Conservation (phyloP, 169 alveolate genomes). For the Plasmodium gallinaceum region DNA sequence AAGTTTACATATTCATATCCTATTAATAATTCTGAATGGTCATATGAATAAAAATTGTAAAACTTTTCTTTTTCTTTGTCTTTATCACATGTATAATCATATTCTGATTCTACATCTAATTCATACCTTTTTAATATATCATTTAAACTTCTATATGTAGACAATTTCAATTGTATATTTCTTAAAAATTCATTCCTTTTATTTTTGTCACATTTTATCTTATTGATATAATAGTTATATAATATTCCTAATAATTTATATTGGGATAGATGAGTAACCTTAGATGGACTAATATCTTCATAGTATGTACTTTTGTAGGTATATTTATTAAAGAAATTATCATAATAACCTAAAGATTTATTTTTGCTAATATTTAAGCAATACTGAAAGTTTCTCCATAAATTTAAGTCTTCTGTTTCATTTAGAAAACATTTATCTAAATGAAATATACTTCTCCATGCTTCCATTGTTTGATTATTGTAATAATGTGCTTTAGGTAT, state of each 20-base stretch:
- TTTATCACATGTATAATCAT: not conserved
- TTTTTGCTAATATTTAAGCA: slow-evolving; percentile 76
- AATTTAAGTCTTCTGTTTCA: slow-evolving; percentile 63
- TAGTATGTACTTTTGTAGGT: slow-evolving; percentile 83
- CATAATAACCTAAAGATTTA: not conserved
- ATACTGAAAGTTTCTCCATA: slow-evolving; percentile 78
- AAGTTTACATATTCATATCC: slow-evolving; percentile 66
- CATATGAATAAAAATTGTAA: slow-evolving; percentile 40
- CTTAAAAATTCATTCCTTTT: slow-evolving; percentile 56
- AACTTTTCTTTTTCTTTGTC: not conserved
- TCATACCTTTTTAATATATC: not conserved
- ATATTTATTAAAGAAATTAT: slow-evolving; percentile 67
- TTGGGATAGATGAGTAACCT: slow-evolving; percentile 88
- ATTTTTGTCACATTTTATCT: slow-evolving; percentile 66
- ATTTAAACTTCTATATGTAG: slow-evolving; percentile 71
- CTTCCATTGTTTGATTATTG: slow-evolving; percentile 94
- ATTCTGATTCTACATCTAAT: not conserved
- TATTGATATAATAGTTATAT: slow-evolving; percentile 70
- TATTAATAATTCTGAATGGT: slow-evolving; percentile 45
- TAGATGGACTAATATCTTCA: slow-evolving; percentile 88
- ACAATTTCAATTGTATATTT: slow-evolving; percentile 72
- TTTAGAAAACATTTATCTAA: slow-evolving; percentile 79
- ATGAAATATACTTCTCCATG: slow-evolving; percentile 35
- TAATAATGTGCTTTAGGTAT: slow-evolving; percentile 95
- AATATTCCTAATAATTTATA: slow-evolving; percentile 85